Conservation (phyloP, 306 rosid species). For the cucumber (Cucumis sativus) region Cucumber_9930_V3 NC_026661.2:18685501-18686000, state of each 20-base stretch:
- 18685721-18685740: slow-evolving; percentile 28
- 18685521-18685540: background rate
- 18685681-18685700: slow-evolving; percentile 11
- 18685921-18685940: background rate
- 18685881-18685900: too few relatives aligned
- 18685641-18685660: slow-evolving; percentile 33
- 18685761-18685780: slow-evolving; percentile 30
- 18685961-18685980: slow-evolving; percentile 25
- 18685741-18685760: slow-evolving; percentile 35
- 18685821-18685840: slow-evolving; percentile 37
- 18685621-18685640: slow-evolving; percentile 19
- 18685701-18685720: background rate
- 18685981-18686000: slow-evolving; percentile 61
- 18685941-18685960: background rate
- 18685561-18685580: background rate
- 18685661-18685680: slow-evolving; percentile 35
- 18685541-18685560: background rate
- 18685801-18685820: slow-evolving; percentile 37
- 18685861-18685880: background rate
- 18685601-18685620: background rate
- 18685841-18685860: slow-evolving; percentile 39
- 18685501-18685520: background rate
- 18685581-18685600: background rate
- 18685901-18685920: background rate
- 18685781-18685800: slow-evolving; percentile 23